Conservation (phyloP, 2,329 filamentous ascomycete species). For the Aureobasidium leucospermi region DNA sequence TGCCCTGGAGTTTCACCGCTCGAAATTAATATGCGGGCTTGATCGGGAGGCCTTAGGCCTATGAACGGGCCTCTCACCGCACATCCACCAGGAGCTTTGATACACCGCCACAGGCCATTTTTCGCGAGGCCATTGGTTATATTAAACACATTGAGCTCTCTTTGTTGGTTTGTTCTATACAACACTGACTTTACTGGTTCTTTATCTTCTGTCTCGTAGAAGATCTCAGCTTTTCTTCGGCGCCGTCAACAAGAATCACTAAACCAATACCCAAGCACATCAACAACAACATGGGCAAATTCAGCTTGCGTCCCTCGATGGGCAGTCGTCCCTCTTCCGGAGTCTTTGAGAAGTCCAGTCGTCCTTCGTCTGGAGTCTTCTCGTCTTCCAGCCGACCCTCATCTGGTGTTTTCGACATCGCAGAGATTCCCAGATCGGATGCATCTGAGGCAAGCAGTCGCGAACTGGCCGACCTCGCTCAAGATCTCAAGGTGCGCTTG, state of each 20-base stretch:
- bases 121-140: neutral
- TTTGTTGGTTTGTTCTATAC: neutral
- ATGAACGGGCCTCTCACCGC: constrained; percentile 5
- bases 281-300: neutral
- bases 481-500: constrained; percentile 2
- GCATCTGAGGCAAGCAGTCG: constrained; percentile 1
- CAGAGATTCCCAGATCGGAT: neutral
- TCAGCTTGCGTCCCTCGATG: constrained; percentile 9
- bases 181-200: neutral
- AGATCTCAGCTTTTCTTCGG: neutral
- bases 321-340: neutral
- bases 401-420: neutral
- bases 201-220: neutral
- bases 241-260: neutral
- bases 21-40: constrained; percentile 7
- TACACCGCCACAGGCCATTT: constrained; percentile 2
- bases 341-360: constrained; percentile 1
- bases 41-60: constrained; percentile 3
- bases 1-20: constrained; percentile 7
- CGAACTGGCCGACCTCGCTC: constrained; percentile 1
- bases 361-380: constrained; percentile 2
- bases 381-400: constrained; percentile 2
- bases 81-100: constrained; percentile 1
- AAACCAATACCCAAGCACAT: neutral
- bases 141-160: neutral